These are phyloP conservation scores for Apophysomyces elegans DNA, from an alignment of 371 early-diverging fungal species.

Conservation along the genomic window DNA sequence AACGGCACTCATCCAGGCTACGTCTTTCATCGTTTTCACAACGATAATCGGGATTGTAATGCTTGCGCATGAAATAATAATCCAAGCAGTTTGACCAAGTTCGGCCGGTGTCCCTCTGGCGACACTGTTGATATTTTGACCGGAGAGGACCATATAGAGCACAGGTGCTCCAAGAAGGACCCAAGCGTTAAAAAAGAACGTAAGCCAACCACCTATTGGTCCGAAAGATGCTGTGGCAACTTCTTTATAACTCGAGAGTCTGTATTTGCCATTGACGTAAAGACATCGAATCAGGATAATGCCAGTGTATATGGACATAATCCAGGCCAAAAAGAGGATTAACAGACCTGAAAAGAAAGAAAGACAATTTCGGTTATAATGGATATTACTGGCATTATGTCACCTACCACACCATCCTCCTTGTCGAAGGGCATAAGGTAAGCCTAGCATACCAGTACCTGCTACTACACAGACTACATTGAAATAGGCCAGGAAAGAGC, in stretches of 20 bases:
- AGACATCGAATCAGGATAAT: conserved; percentile 41
- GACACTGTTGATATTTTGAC: conserved; percentile 50
- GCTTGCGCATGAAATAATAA: conserved; percentile 64
- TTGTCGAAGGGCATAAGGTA: conserved; percentile 76
- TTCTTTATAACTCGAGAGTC: conserved; percentile 47
- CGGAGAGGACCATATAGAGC: conserved; percentile 61
- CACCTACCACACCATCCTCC: conserved; percentile 77
- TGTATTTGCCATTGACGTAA: conserved; percentile 41
- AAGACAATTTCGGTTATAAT: background rate
- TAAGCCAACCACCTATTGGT: conserved; percentile 41
- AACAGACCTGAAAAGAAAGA: conserved; percentile 52
- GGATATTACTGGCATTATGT: background rate
- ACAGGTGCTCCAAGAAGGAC: conserved; percentile 57
- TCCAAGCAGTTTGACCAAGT: conserved; percentile 57
- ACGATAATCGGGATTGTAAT: conserved; percentile 58
- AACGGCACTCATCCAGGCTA: conserved; percentile 66
- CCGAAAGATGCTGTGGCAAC: conserved; percentile 46
- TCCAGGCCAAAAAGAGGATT: conserved; percentile 75
- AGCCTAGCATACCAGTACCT: conserved; percentile 82
- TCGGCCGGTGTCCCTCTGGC: conserved; percentile 42
- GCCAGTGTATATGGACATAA: conserved; percentile 66
- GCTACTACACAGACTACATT: conserved; percentile 78
- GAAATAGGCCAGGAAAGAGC: conserved; percentile 50
- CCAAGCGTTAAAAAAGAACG: conserved; percentile 62
- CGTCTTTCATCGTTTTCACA: conserved; percentile 65